Base-by-base conservation (phyloP, 2,329 filamentous ascomycete genomes). In the Fusarium nematophilum region DNA sequence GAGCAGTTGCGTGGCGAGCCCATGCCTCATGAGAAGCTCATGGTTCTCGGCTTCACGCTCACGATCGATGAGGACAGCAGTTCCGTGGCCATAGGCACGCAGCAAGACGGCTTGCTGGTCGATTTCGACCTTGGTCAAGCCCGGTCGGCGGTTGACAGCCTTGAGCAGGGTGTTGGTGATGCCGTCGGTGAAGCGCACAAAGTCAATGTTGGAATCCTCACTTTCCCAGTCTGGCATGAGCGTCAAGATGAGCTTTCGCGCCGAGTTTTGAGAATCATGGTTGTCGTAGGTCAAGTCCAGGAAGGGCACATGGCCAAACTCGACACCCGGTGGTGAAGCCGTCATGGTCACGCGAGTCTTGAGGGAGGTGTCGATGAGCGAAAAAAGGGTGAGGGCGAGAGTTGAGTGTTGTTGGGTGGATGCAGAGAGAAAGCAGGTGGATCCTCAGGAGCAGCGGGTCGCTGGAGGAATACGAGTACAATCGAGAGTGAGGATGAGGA, bases 131-230 rank as follows among this genome's bases (percentile, higher is more conserved):
- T 90, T 85, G 44, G 91, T 89, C 64, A 90, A 81, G 43, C 90
- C 91, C 1, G 80, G 74, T 21, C 81, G 82, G 65, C 82, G 85
- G 73, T 92, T 91, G 71, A 90, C 78, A n/a, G 89, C 88, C 75
- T 93, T 93, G 62, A 93, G 82, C 42, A 94, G 81, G 43, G 93
- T 98, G 78, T 99, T 99, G 65, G 95, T 99, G 78, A 98, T 99
- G 72, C 95, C 95, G 71, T 99, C 95, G 31, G 93, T 99, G 80
- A 98, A 99, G 63, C 91, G 89, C 65, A 92, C 84, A 72, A 98
- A 92, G 70, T 95, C 88, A 68, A 99, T 84, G 36, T 89, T 85
- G 53, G 91, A 90, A 63, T 88, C 86, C 29, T 85, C 80, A 40
- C 84, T 83, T 65, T 87, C 83, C 95, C 95, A 99, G 68, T 96